These are phyloP conservation scores for Galerina marginata DNA, from an alignment of 768 basidiomycete genomes.

Conservation along the genomic window DNA sequence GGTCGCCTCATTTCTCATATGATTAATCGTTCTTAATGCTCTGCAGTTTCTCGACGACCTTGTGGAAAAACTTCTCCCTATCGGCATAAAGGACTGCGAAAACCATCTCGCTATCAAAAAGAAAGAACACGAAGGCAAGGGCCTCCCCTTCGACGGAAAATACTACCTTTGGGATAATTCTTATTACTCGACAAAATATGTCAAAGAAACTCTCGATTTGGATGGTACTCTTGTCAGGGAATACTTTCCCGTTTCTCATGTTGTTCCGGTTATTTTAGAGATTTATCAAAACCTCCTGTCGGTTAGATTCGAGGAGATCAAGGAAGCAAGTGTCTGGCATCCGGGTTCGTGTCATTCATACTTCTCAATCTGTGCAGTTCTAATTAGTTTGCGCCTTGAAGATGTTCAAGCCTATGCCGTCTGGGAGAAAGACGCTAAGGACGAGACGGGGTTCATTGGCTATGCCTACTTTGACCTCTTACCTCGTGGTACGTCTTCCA, in stretches of 20 bases:
- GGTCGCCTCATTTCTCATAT: neutral
- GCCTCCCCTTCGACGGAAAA: conserved; percentile 68
- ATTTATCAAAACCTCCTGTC: conserved; percentile 86
- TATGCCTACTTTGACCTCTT: conserved; percentile 90
- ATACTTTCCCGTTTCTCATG: conserved; percentile 85
- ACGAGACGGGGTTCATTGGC: conserved; percentile 76
- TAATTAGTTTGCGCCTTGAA: conserved; percentile 21
- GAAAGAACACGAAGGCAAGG: conserved; percentile 67
- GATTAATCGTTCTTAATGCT: conserved; percentile 3
- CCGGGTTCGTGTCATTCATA: conserved; percentile 51
- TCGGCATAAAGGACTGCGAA: conserved; percentile 70
- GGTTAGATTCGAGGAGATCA: conserved; percentile 71
- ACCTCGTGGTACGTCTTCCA: conserved; percentile 61
- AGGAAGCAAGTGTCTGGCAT: conserved; percentile 71
- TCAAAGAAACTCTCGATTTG: conserved; percentile 69
- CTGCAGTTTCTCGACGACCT: conserved; percentile 81
- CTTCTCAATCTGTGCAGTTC: conserved; percentile 11
- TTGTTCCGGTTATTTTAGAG: conserved; percentile 80
- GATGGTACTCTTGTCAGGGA: conserved; percentile 84
- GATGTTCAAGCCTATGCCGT: conserved; percentile 87
- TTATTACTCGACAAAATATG: conserved; percentile 68
- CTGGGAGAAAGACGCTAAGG: conserved; percentile 82
- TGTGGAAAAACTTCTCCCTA: conserved; percentile 71
- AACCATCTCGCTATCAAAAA: conserved; percentile 75
- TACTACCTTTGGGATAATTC: conserved; percentile 89